Percentiles rank a stretch among this genome's conserved stretches.
Evolutionary conservation across 441 rosid species (phyloP).

Genomic region (Gossypium trilobum): DNA sequence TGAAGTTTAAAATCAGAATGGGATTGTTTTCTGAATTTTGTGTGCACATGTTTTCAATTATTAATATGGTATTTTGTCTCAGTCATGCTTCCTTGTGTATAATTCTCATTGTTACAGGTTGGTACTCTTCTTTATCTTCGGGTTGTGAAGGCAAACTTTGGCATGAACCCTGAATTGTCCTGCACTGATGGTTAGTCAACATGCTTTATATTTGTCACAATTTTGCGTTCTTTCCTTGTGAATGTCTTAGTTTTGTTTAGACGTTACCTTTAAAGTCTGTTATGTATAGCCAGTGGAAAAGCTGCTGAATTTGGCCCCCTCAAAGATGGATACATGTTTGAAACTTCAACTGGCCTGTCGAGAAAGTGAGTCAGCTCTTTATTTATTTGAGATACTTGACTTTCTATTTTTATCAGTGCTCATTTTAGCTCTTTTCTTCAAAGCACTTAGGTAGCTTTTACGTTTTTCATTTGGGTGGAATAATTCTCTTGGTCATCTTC

Average conservation of each 20-base stretch:
- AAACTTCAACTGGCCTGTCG: conserved; percentile 74
- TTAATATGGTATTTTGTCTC: background rate
- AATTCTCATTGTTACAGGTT: conserved; percentile 35
- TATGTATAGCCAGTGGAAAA: conserved; percentile 57
- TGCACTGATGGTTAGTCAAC: conserved; percentile 55
- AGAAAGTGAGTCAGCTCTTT: conserved; percentile 47
- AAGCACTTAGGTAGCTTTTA: background rate
- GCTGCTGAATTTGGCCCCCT: conserved; percentile 75
- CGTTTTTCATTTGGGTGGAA: background rate
- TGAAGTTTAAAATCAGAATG: background rate
- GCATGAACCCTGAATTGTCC: conserved; percentile 69
- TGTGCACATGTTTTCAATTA: background rate
- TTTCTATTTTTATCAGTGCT: background rate
- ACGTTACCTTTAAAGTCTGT: conserved; percentile 11
- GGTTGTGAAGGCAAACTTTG: conserved; percentile 72
- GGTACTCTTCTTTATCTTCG: conserved; percentile 65
- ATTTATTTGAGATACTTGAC: background rate
- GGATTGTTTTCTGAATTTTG: background rate
- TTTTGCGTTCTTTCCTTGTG: background rate
- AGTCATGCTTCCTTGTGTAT: background rate
- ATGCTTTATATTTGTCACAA: conserved; percentile 3
- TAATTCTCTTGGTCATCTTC: background rate
- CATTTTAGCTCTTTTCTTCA: background rate
- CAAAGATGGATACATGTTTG: conserved; percentile 76
- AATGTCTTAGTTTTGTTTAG: background rate